phyloP scores from a whole-genome alignment of 2,329 filamentous ascomycete species.

The Cercospora sesami region DNA sequence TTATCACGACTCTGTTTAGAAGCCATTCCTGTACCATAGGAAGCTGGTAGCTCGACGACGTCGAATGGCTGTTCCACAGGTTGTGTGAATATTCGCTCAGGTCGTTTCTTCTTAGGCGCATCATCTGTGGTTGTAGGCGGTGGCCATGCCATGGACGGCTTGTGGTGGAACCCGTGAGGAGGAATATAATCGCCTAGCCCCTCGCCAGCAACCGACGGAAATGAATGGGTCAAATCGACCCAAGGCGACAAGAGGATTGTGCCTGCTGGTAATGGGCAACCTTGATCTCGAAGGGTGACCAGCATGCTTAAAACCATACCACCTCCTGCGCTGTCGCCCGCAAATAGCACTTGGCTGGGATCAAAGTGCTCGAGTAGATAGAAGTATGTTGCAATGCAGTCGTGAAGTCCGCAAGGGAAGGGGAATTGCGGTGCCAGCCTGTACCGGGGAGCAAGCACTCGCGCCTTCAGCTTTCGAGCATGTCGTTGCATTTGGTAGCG shows the following conservation, averaged over 20 bases:
- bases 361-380: constrained; percentile 75
- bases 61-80: constrained; percentile 29
- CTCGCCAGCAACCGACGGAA: constrained; percentile 78
- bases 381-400: constrained; percentile 85
- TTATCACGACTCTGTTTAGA: constrained; percentile 21
- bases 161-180: constrained; percentile 81
- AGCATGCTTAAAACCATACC: constrained; percentile 83
- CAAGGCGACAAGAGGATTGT: constrained; percentile 90
- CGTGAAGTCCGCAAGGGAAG: constrained; percentile 88
- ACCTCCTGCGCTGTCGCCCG: constrained; percentile 89
- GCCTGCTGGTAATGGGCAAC: constrained; percentile 80
- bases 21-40: constrained; percentile 17
- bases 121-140: constrained; percentile 77
- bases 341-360: constrained; percentile 78
- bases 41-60: constrained; percentile 35
- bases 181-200: constrained; percentile 85
- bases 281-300: constrained; percentile 77
- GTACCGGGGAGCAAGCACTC: constrained; percentile 82
- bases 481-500: constrained; percentile 98
- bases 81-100: constrained; percentile 27
- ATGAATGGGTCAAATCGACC: constrained; percentile 94
- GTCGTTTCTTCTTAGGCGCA: constrained; percentile 23
- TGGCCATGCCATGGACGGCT: constrained; percentile 87
- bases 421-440: constrained; percentile 90
- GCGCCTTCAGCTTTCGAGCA: constrained; percentile 87